These are phyloP conservation scores for Tolypocladium album DNA, from an alignment of 2,329 filamentous ascomycete species.

Conservation along the genomic window DNA sequence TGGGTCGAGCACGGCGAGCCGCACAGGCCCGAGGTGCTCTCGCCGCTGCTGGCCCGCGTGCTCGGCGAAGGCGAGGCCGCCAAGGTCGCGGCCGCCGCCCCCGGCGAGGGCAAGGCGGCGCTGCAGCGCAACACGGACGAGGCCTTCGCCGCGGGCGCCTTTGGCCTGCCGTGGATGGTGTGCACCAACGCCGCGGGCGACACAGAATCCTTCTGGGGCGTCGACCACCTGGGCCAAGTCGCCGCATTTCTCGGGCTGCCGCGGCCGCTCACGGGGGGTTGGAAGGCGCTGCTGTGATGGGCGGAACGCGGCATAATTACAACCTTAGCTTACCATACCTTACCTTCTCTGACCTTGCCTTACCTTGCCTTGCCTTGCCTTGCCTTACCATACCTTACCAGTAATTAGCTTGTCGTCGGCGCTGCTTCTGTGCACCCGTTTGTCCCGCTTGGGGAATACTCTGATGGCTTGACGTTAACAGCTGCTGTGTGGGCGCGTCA, in stretches of 20 bases:
- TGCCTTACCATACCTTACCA: too few species aligned
- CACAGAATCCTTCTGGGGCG: conserved; percentile 26
- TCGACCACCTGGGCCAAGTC: conserved; percentile 27
- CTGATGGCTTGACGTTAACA: too few species aligned
- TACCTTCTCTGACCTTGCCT: too few species aligned
- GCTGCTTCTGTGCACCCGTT: too few species aligned
- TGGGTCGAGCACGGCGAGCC: conserved; percentile 19
- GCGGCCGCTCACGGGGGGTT: conserved; percentile 14
- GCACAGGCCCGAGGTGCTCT: conserved; percentile 15
- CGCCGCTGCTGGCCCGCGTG: conserved; percentile 12
- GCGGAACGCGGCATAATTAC: not conserved
- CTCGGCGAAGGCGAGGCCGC: conserved; percentile 15
- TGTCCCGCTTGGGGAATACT: too few species aligned
- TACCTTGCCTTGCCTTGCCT: too few species aligned
- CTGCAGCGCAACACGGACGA: conserved; percentile 22
- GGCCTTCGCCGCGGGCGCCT: conserved; percentile 24
- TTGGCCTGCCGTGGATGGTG: conserved; percentile 27
- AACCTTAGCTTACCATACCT: too few species aligned
- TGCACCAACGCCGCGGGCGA: conserved; percentile 20
- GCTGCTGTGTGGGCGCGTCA: too few species aligned
- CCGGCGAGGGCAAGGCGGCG: conserved; percentile 16
- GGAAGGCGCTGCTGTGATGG: conserved; percentile 20
- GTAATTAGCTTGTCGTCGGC: too few species aligned
- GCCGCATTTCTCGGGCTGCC: conserved; percentile 21
- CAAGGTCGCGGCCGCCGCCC: conserved; percentile 14